Evolutionary conservation across 2,329 filamentous ascomycete genomes (phyloP).

Genomic region (Phialophora chinensis): DNA sequence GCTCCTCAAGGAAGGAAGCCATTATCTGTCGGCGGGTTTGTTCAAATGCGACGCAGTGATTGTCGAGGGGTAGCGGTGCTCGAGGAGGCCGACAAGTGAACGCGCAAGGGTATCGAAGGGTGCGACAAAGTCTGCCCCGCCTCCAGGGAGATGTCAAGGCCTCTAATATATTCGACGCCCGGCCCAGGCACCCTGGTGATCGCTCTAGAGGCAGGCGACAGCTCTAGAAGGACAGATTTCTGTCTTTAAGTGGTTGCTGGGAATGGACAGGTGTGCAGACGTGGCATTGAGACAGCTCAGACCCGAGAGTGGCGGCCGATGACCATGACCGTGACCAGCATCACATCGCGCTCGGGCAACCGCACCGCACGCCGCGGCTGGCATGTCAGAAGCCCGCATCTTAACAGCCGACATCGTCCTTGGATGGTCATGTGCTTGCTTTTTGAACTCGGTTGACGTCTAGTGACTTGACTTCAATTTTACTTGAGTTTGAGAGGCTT

Average conservation of each 20-base stretch:
- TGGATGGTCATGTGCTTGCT: background rate
- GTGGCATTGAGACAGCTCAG: conserved; percentile 24
- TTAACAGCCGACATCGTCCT: background rate
- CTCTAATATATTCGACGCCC: conserved; percentile 21
- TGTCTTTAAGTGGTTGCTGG: conserved; percentile 22
- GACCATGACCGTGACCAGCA: conserved; percentile 15
- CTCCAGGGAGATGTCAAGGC: conserved; percentile 16
- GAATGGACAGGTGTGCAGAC: conserved; percentile 15
- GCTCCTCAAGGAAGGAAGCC: conserved; percentile 69
- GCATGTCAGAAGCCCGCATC: conserved; percentile 11
- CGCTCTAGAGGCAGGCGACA: conserved; percentile 16
- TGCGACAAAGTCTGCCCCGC: conserved; percentile 28
- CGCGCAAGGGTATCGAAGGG: conserved; percentile 17
- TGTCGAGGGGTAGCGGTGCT: background rate
- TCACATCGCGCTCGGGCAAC: background rate
- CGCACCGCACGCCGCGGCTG: conserved; percentile 4
- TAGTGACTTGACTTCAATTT: background rate
- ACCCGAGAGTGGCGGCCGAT: conserved; percentile 3
- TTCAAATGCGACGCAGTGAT: background rate
- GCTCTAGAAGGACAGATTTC: conserved; percentile 23
- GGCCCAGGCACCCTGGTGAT: conserved; percentile 7
- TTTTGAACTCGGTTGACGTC: background rate
- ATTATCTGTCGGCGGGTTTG: conserved; percentile 41
- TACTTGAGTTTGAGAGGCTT: background rate
- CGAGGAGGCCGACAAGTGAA: conserved; percentile 5